Evolutionary conservation across 345 rosid species (phyloP).

Genomic region (Dovyalis caffra): DNA sequence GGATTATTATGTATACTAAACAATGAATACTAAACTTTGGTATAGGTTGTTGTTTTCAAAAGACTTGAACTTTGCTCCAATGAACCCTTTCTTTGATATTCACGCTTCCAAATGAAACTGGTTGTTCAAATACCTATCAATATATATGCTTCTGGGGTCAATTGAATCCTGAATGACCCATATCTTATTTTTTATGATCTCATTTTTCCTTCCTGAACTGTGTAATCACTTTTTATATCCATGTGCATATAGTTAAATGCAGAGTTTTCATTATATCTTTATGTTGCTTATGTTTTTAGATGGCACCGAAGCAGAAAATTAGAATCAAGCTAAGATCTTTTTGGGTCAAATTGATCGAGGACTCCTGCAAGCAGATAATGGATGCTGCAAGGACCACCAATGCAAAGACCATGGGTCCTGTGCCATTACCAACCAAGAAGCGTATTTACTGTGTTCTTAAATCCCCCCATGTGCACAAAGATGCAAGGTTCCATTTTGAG

Average conservation of each 20-base stretch:
- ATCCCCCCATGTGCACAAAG: constrained; percentile 99
- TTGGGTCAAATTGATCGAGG: constrained; percentile 91
- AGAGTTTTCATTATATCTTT: constrained; percentile 7
- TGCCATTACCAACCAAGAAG: constrained; percentile 91
- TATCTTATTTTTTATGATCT: background rate
- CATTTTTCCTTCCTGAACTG: background rate
- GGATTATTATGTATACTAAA: too few relatives aligned
- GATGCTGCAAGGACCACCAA: constrained; percentile 85
- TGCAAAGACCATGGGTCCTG: constrained; percentile 95
- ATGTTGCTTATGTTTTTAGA: constrained; percentile 35
- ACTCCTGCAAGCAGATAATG: constrained; percentile 95
- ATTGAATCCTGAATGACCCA: background rate
- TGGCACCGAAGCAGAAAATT: constrained; percentile 95
- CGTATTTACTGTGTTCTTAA: constrained; percentile 89
- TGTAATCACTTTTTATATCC: background rate
- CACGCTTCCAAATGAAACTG: background rate
- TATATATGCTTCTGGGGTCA: too few relatives aligned
- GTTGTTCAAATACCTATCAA: background rate
- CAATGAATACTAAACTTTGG: too few relatives aligned
- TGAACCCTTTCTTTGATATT: background rate
- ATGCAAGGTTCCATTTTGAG: constrained; percentile 96
- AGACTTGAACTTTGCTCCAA: background rate
- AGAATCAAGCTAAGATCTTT: constrained; percentile 92
- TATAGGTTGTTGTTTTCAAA: background rate
- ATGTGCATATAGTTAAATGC: background rate